Conservation (phyloP, 345 rosid species). For the Citrus cavaleriei region DNA sequence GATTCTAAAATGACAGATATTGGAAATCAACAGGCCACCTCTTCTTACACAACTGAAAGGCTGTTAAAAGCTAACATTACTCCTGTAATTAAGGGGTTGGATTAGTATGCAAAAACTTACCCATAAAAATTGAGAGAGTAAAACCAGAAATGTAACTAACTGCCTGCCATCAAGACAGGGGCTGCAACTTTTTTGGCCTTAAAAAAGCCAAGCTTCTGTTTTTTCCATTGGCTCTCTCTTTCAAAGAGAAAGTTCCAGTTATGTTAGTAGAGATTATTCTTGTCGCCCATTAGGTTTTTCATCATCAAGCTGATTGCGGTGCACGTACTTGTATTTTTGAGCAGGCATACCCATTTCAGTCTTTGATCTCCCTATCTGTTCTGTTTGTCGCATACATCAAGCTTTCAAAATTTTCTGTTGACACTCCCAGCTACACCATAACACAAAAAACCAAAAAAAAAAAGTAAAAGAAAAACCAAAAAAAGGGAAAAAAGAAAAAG, state of each 20-base stretch:
- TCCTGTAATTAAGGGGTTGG: background rate
- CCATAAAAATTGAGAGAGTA: background rate
- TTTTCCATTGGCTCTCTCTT: slow-evolving; percentile 40
- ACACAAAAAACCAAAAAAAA: background rate
- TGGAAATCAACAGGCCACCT: background rate
- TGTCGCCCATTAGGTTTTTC: background rate
- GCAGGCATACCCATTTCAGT: slow-evolving; percentile 8
- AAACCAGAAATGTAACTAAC: background rate
- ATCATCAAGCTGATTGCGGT: slow-evolving; percentile 4
- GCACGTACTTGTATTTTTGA: slow-evolving; percentile 20
- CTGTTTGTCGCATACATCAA: background rate
- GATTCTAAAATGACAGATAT: background rate
- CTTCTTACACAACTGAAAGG: background rate
- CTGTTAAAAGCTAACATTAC: background rate
- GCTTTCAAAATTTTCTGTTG: background rate
- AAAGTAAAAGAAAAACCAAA: no score
- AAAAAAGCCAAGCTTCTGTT: slow-evolving; percentile 23
- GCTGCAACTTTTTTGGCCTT: slow-evolving; percentile 5
- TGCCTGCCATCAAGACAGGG: background rate
- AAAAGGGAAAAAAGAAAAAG: background rate
- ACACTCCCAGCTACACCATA: background rate
- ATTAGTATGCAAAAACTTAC: background rate
- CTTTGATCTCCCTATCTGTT: background rate
- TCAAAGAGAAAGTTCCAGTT: slow-evolving; percentile 42
- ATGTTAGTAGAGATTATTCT: background rate